Base-by-base conservation (phyloP, 768 basidiomycete species). In the Vishniacozyma victoriae region DNA sequence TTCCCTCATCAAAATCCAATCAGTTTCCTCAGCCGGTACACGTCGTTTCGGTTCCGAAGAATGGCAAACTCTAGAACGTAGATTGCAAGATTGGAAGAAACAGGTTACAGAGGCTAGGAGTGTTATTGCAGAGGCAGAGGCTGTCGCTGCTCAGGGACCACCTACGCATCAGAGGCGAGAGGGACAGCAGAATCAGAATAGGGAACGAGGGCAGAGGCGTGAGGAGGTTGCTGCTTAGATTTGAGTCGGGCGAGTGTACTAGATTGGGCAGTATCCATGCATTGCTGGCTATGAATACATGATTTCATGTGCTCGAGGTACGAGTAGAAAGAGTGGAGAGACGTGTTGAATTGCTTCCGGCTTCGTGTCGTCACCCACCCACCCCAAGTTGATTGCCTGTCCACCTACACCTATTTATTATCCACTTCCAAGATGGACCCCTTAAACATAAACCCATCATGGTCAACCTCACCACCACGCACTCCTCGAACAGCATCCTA, bases 61-160 rank as follows among this genome's bases (percentile, higher is more conserved):
- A 48, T 71, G 70, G 70, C 43, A 63, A 36, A 47, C 68, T 23
- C 54, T 71, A 14, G 67, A 64, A 36, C 57, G 53, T 41, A 37
- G 70, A 27, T 42, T 71, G 33, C 47, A 49, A 13, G 67, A 71
- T 36, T 71, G 70, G 70, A 65, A 69, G 52, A 44, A 52, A 5
- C 54, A 62, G 15, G 59, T 71, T 14, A 58, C 47, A 12, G 70
- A 63, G 11, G 70, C 65, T 6, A 51, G 59, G 43, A 46, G 16
- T 7, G 60, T 59, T n/a, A 55, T 69, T 11, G 57, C 57, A 3
- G 67, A 71, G 43, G 70, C 70, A 12, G 62, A 67, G 49, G 52
- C 37, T 22, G 13, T 60, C 13, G 62, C 62, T 22, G 39, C 38
- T 16, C 55, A 57, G 42, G 46, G 54, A 43, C 61, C 56, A 23